These are phyloP conservation scores for Cardamine chenopodiifolia DNA, from an alignment of 345 rosid species.

Conservation along the genomic window DNA sequence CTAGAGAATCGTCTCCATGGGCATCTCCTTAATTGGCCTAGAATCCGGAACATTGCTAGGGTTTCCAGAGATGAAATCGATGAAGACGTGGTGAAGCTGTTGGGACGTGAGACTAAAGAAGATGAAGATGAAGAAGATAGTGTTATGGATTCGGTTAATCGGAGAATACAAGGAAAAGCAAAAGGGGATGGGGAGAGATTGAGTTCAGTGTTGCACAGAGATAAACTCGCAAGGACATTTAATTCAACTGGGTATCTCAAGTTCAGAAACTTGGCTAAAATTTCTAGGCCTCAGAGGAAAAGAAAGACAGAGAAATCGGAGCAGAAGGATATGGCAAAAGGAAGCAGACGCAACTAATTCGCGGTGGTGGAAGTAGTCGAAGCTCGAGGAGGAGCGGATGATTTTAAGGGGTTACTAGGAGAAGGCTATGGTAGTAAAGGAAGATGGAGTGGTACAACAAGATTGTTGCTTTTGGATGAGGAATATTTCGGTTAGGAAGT, in stretches of 20 bases:
- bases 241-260: constrained; percentile 65
- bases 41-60: constrained; percentile 72
- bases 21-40: constrained; percentile 87
- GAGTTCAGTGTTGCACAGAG: constrained; percentile 66
- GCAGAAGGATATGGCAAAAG: constrained; percentile 40
- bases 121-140: constrained; percentile 27
- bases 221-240: constrained; percentile 62
- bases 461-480: constrained; percentile 91
- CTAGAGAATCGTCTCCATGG: constrained; percentile 82
- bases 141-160: constrained; percentile 43
- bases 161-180: constrained; percentile 54
- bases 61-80: constrained; percentile 80
- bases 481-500: constrained; percentile 50
- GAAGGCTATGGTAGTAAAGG: constrained; percentile 60
- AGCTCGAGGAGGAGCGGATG: constrained; percentile 50
- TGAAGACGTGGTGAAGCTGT: constrained; percentile 44
- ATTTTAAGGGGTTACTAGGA: constrained; percentile 71
- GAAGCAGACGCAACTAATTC: constrained; percentile 48
- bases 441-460: constrained; percentile 83
- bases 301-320: constrained; percentile 41
- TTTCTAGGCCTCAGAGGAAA: constrained; percentile 73
- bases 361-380: constrained; percentile 67
- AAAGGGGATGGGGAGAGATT: constrained; percentile 55
- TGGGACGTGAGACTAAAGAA: constrained; percentile 25
- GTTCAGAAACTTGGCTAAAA: constrained; percentile 79